Percentiles rank a stretch among this genome's conserved stretches.
Evolutionary conservation across 2,329 filamentous ascomycete genomes (phyloP).

Genomic region (Ophiocordyceps camponoti-saundersi): DNA sequence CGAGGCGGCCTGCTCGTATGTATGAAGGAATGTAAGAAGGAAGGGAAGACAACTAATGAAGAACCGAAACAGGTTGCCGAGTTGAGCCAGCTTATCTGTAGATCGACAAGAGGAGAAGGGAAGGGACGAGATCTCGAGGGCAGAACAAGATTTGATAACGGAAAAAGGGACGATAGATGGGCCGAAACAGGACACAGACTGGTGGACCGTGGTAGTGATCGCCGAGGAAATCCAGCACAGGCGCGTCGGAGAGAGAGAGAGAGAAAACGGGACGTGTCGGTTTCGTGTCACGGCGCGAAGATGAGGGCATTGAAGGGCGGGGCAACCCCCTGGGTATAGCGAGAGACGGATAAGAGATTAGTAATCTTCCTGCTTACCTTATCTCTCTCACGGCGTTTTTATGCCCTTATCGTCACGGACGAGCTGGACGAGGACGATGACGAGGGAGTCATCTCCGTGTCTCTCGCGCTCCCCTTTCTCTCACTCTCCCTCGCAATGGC

Average conservation of each 20-base stretch:
- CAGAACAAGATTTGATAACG: not conserved
- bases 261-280: slow-evolving; percentile 24
- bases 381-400: no score
- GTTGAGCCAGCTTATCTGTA: not conserved
- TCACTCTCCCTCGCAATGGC: not conserved
- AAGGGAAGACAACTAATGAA: not conserved
- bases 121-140: not conserved
- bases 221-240: no score
- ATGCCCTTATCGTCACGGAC: no score
- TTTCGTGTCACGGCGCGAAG: slow-evolving; percentile 21
- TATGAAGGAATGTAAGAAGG: not conserved
- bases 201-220: no score
- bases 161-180: not conserved
- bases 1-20: no score
- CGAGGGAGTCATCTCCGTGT: no score
- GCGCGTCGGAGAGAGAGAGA: slow-evolving; percentile 7
- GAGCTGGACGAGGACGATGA: no score
- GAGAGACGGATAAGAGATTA: no score
- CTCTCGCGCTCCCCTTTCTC: not conserved
- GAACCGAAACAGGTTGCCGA: not conserved
- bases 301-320: not conserved
- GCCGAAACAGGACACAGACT: not conserved
- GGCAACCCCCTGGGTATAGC: no score
- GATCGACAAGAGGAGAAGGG: not conserved
- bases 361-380: no score